Evolutionary conservation across 1,139 yeast genomes (phyloP).

Genomic region (Pichia sp.): DNA sequence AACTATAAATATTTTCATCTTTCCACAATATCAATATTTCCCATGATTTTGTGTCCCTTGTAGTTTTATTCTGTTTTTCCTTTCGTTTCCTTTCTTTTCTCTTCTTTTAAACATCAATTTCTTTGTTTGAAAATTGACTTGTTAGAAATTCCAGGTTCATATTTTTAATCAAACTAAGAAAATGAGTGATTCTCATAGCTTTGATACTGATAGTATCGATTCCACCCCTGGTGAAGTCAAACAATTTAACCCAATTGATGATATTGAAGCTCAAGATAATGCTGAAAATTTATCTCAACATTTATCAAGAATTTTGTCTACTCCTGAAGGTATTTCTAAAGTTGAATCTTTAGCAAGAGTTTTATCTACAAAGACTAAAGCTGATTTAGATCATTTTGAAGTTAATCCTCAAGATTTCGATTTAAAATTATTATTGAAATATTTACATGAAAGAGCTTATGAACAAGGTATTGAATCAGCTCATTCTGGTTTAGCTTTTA

Average conservation of each 20-base stretch:
- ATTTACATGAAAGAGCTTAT: constrained; percentile 30
- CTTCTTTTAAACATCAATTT: background rate
- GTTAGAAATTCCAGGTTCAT: too few species aligned
- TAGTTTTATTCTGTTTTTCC: too few species aligned
- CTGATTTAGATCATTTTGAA: constrained; percentile 21
- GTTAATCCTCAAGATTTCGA: constrained; percentile 22
- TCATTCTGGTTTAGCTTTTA: constrained; percentile 42
- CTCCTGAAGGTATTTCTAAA: constrained; percentile 22
- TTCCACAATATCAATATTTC: too few species aligned
- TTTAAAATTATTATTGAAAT: constrained; percentile 33
- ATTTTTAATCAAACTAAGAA: too few species aligned
- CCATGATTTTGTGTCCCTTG: too few species aligned
- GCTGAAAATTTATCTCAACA: constrained; percentile 21
- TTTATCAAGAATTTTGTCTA: constrained; percentile 20
- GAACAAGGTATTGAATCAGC: constrained; percentile 44
- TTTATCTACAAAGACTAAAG: constrained; percentile 24
- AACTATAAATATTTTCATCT: too few species aligned
- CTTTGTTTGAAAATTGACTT: too few species aligned
- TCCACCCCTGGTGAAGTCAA: constrained; percentile 16
- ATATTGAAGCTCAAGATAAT: constrained; percentile 20
- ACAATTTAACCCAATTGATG: constrained; percentile 20
- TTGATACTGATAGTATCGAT: constrained; percentile 22
- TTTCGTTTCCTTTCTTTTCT: too few species aligned
- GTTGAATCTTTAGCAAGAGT: constrained; percentile 24
- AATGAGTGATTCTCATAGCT: constrained; percentile 15